A percentile compares a stretch with the other conserved stretches of the same genome.
phyloP scores from a whole-genome alignment of 148 eudicot species.

The Fagopyrum esculentum region DNA sequence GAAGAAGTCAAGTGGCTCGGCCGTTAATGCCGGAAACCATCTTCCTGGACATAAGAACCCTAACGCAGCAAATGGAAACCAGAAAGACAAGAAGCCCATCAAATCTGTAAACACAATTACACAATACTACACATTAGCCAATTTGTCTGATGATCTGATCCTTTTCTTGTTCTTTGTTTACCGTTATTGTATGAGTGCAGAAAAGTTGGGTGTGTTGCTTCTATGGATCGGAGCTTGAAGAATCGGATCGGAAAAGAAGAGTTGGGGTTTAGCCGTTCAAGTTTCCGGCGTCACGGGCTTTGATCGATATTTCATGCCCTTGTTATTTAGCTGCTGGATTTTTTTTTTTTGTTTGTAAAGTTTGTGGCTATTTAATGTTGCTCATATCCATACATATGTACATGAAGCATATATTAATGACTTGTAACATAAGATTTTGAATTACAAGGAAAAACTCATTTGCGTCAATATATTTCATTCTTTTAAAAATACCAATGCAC shows the following conservation, averaged over 20 bases:
- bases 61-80: background rate
- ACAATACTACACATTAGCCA: background rate
- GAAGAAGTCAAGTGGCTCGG: slow-evolving; percentile 49
- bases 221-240: background rate
- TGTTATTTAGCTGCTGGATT: background rate
- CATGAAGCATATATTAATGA: too few species aligned
- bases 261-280: background rate
- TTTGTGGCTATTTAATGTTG: background rate
- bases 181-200: background rate
- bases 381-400: too few species aligned
- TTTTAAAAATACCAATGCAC: too few species aligned
- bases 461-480: too few species aligned
- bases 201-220: slow-evolving; percentile 6
- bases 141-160: background rate
- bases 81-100: slow-evolving; percentile 16
- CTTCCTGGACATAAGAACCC: background rate
- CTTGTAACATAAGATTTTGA: too few species aligned
- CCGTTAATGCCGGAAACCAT: slow-evolving; percentile 15
- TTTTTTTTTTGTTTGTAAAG: background rate
- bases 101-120: background rate
- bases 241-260: background rate
- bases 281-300: too few species aligned
- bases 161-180: background rate
- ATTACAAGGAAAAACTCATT: too few species aligned
- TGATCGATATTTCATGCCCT: too few species aligned